phyloP scores from a whole-genome alignment of 2,329 filamentous ascomycete genomes.

The Aspergillus quadricinctus region DNA sequence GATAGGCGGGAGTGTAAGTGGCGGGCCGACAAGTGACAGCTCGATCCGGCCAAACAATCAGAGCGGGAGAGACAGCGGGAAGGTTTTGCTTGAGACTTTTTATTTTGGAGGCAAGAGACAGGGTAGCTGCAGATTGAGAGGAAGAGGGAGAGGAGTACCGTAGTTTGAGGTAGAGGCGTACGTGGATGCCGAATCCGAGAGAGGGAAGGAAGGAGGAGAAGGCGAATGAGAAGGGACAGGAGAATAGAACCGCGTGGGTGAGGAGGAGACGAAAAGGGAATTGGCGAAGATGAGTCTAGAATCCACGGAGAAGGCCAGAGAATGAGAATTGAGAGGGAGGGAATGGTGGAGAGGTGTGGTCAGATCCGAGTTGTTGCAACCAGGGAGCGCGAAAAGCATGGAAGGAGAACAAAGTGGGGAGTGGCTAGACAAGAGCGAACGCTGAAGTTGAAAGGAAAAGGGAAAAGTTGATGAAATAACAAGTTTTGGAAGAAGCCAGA shows the following conservation, averaged over 20 bases:
- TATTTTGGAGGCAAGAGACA: neutral
- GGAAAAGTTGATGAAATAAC: neutral
- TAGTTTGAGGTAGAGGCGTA: neutral
- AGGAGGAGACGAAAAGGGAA: neutral
- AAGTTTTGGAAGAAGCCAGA: too few species aligned
- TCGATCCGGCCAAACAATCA: neutral
- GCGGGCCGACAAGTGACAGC: neutral
- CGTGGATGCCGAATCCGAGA: neutral
- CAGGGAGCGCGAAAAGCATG: neutral
- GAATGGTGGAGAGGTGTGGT: neutral
- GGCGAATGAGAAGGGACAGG: neutral
- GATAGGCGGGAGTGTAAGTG: neutral
- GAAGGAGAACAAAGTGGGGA: constrained; percentile 1
- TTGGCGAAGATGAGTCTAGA: neutral
- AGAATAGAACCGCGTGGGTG: neutral
- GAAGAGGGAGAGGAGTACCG: neutral
- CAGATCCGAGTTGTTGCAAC: neutral
- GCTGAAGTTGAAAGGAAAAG: neutral
- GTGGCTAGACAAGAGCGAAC: neutral
- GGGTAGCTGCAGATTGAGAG: neutral
- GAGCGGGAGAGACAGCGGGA: neutral
- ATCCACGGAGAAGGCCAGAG: neutral
- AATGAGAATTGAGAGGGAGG: neutral
- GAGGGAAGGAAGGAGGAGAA: neutral
- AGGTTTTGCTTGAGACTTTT: neutral